Evolutionary conservation across 176 grass and related monocot species (phyloP).

Genomic region (Luzula sylvatica): DNA sequence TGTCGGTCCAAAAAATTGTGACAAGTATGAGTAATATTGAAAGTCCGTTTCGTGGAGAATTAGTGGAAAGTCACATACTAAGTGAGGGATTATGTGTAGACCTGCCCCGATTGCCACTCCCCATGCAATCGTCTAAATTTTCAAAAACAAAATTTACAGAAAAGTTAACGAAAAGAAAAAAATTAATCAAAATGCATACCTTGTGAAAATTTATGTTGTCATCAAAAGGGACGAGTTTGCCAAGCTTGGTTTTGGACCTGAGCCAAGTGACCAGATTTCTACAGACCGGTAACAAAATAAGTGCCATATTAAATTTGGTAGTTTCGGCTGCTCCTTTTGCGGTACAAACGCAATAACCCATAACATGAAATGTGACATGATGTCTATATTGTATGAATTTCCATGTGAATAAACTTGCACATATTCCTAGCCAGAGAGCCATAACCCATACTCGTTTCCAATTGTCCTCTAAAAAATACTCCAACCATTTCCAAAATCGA

Average conservation of each 20-base stretch:
- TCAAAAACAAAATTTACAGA: not conserved
- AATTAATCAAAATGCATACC: slow-evolving; percentile 14
- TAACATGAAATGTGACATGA: slow-evolving; percentile 38
- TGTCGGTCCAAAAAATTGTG: slow-evolving; percentile 54
- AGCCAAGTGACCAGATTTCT: slow-evolving; percentile 70
- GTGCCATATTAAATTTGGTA: slow-evolving; percentile 65
- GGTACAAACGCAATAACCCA: slow-evolving; percentile 59
- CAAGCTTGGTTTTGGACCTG: slow-evolving; percentile 30
- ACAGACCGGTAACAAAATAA: slow-evolving; percentile 60
- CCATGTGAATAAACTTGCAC: slow-evolving; percentile 52
- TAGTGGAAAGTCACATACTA: slow-evolving; percentile 76
- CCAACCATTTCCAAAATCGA: slow-evolving; percentile 10
- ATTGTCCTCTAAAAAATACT: slow-evolving; percentile 93
- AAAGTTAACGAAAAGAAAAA: not conserved
- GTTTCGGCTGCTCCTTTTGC: slow-evolving; percentile 74
- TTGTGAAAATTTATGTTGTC: slow-evolving; percentile 88
- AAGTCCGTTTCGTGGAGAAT: slow-evolving; percentile 49
- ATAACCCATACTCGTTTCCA: slow-evolving; percentile 91
- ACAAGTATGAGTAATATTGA: slow-evolving; percentile 57
- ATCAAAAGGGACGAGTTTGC: slow-evolving; percentile 42
- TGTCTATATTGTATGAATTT: slow-evolving; percentile 47
- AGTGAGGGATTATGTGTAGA: slow-evolving; percentile 50
- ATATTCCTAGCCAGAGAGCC: slow-evolving; percentile 63
- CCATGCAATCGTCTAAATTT: slow-evolving; percentile 40
- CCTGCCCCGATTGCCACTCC: slow-evolving; percentile 39